A percentile compares a stretch with the other conserved stretches of the same genome.
phyloP scores from a whole-genome alignment of 345 rosid species.

The Adansonia digitata region DNA sequence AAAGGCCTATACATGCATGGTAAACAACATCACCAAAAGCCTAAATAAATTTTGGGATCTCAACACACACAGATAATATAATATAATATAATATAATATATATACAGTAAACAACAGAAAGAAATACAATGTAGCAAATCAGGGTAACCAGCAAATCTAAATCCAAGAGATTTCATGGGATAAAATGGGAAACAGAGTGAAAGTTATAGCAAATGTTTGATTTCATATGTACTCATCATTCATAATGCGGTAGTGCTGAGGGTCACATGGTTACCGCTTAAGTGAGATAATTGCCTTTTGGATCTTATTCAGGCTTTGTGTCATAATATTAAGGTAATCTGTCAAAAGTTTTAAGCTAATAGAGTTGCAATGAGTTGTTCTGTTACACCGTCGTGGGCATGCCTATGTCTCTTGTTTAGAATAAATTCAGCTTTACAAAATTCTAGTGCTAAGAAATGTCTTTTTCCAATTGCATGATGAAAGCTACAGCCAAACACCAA shows the following conservation, averaged over 20 bases:
- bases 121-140: too few relatives aligned
- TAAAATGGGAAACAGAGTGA: too few relatives aligned
- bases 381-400: conserved; percentile 1
- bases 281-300: background rate
- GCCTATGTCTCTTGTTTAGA: background rate
- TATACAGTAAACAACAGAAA: too few relatives aligned
- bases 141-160: background rate
- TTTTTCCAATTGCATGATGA: background rate
- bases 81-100: too few relatives aligned
- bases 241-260: background rate
- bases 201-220: too few relatives aligned
- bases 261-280: background rate
- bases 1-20: too few relatives aligned
- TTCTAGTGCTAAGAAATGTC: background rate
- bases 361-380: background rate
- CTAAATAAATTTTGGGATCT: too few relatives aligned
- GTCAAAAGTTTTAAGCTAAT: background rate
- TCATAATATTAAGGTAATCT: conserved; percentile 5
- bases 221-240: too few relatives aligned
- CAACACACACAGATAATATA: too few relatives aligned
- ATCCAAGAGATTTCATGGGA: background rate
- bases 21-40: too few relatives aligned
- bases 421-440: background rate
- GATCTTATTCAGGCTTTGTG: background rate
- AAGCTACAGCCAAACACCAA: background rate